Evolutionary conservation across 1,284 basidiomycete species (phyloP), one percentile per base, ranked within the genome.

Genomic region (Prillingera fragicola): DNA sequence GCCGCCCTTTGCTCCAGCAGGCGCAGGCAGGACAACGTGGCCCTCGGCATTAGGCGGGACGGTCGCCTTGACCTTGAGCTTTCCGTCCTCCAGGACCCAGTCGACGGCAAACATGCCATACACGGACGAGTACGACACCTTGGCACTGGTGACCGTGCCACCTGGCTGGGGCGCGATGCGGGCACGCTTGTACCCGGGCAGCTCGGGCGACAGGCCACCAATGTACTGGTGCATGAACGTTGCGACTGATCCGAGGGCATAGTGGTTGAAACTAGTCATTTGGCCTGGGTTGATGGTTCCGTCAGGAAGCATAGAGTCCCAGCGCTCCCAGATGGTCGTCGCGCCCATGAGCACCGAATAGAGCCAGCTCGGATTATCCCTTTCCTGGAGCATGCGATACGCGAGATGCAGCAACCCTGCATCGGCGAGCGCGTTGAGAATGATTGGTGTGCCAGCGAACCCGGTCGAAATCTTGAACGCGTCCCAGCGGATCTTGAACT

Each of bases 201-300:
- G 23, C 18, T 54, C 21, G 0, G 60, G 52, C 3, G 52, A 28
- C 3, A 70, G 44, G 24, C 68, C 68, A 12, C 60, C 68, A 15
- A 69, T 49, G 14, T 36, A 44, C 6, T 18, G 15, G 47, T 70
- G 63, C 50, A 70, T 43, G 47, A 67, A 69, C 3, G 41, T 26
- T 0, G 63, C 65, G 13, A 67, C 65, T 5, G 60, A 38, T 3
- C 68, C 68, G 8, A 70, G 50, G 3, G 68, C 66, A 46, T 67
- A 70, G 36, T 70, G 68, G 46, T 70, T 70, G 53, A 70, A 67
- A 0, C 53, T 57, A 0, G 68, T 70, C 68, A 70, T 70, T 35
- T 67, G 54, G 15, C 47, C 47, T 0, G 57, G 57, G 41, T 66
- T 66, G 45, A 66, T 62, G 1, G 34, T 39, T 3, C 62, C 62